Conservation (phyloP, 2,329 filamentous ascomycete species). For the Ambrosiella beaveri region DNA sequence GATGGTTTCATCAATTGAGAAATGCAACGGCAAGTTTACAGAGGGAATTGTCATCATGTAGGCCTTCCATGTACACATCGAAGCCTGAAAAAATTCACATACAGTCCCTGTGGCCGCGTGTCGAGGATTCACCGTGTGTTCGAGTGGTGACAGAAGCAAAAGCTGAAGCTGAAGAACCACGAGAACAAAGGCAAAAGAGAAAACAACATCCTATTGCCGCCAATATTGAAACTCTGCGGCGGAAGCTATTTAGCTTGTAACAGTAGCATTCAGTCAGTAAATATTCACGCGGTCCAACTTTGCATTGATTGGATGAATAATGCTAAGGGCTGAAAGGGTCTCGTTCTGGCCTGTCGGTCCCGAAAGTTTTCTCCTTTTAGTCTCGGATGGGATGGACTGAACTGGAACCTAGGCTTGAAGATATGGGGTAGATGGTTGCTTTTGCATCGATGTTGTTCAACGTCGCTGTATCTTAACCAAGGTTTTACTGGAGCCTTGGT, state of each 20-base stretch:
- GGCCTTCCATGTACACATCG: background rate
- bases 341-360: too few species aligned
- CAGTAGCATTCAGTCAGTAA: background rate
- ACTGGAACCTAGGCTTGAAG: too few species aligned
- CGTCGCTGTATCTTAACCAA: too few species aligned
- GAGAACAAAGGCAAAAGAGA: background rate
- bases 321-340: too few species aligned
- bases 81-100: background rate
- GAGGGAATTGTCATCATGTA: background rate
- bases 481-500: too few species aligned
- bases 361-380: too few species aligned
- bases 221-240: constrained; percentile 3
- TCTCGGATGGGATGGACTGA: too few species aligned
- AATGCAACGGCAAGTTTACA: background rate
- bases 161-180: background rate
- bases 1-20: background rate
- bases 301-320: too few species aligned
- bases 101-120: background rate
- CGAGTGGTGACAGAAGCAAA: background rate
- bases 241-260: constrained; percentile 1
- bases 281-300: background rate
- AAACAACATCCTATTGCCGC: background rate
- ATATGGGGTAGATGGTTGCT: too few species aligned
- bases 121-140: background rate
- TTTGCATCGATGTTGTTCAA: too few species aligned